These are phyloP conservation scores for Mycena rebaudengoi DNA, from an alignment of 768 basidiomycete species.

Conservation along the genomic window DNA sequence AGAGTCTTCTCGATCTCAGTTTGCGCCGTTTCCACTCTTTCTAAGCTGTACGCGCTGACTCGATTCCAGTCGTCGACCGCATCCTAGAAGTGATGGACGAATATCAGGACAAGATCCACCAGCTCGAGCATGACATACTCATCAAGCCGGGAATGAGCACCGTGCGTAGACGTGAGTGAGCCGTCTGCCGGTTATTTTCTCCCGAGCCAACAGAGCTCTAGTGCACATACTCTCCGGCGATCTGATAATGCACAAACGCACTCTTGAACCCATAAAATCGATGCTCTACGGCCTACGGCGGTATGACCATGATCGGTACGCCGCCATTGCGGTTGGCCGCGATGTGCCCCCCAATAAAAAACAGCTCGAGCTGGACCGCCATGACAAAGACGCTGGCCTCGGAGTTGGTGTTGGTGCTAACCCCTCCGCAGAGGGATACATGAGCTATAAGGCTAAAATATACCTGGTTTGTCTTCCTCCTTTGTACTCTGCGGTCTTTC, in stretches of 20 bases:
- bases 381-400: conserved; percentile 4
- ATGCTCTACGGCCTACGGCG: conserved; percentile 73
- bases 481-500: background rate
- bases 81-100: conserved; percentile 74
- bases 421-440: conserved; percentile 56
- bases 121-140: conserved; percentile 68
- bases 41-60: background rate
- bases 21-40: conserved; percentile 15
- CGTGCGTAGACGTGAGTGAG: conserved; percentile 62
- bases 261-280: conserved; percentile 75
- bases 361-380: conserved; percentile 34
- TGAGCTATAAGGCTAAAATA: conserved; percentile 75
- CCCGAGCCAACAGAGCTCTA: conserved; percentile 32
- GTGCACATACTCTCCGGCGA: conserved; percentile 84
- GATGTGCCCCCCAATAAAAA: conserved; percentile 4
- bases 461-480: conserved; percentile 58
- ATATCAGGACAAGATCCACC: conserved; percentile 68
- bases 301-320: conserved; percentile 74
- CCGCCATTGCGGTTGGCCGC: conserved; percentile 43
- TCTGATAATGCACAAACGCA: conserved; percentile 76
- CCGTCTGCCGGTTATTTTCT: background rate
- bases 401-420: background rate
- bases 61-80: conserved; percentile 66
- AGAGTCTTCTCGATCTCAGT: conserved; percentile 72
- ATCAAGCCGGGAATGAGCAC: conserved; percentile 67